Conservation (phyloP, 1,284 basidiomycete genomes). For the Paramarasmius palmivorus region DNA sequence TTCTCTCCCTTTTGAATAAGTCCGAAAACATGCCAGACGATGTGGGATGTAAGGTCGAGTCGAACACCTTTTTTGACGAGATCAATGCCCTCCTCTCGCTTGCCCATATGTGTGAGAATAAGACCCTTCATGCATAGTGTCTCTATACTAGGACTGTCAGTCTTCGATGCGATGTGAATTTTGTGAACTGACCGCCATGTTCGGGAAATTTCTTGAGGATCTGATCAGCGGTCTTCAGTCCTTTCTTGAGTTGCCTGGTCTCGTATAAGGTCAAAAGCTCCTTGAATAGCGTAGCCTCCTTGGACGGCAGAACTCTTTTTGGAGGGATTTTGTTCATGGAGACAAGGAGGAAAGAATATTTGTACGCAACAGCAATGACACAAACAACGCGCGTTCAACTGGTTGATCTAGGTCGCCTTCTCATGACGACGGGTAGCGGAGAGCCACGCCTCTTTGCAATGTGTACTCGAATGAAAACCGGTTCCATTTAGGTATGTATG, state of each 20-base stretch:
- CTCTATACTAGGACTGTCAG: slow-evolving; percentile 49
- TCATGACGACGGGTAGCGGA: too few species aligned
- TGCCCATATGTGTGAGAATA: slow-evolving; percentile 81
- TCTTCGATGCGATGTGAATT: slow-evolving; percentile 5
- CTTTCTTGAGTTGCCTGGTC: slow-evolving; percentile 87
- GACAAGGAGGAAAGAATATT: slow-evolving; percentile 12
- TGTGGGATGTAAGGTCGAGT: slow-evolving; percentile 90
- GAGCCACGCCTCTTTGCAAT: too few species aligned
- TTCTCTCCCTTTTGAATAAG: slow-evolving; percentile 90
- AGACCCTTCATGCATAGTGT: slow-evolving; percentile 95
- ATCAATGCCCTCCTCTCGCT: slow-evolving; percentile 82
- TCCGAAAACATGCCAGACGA: slow-evolving; percentile 98
- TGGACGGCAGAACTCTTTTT: slow-evolving; percentile 60
- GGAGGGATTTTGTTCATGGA: slow-evolving; percentile 16
- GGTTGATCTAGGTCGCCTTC: too few species aligned
- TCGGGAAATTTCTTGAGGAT: slow-evolving; percentile 96
- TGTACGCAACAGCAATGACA: slow-evolving; percentile 11
- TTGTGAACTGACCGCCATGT: slow-evolving; percentile 76
- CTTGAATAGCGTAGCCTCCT: slow-evolving; percentile 87
- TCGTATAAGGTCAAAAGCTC: slow-evolving; percentile 92
- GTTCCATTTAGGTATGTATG: too few species aligned
- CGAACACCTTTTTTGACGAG: slow-evolving; percentile 89
- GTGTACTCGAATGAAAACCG: too few species aligned
- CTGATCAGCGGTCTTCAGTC: slow-evolving; percentile 88
- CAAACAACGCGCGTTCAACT: too few species aligned